phyloP scores from a whole-genome alignment of 2,329 filamentous ascomycete genomes.

The Fusarium gaditjirri region DNA sequence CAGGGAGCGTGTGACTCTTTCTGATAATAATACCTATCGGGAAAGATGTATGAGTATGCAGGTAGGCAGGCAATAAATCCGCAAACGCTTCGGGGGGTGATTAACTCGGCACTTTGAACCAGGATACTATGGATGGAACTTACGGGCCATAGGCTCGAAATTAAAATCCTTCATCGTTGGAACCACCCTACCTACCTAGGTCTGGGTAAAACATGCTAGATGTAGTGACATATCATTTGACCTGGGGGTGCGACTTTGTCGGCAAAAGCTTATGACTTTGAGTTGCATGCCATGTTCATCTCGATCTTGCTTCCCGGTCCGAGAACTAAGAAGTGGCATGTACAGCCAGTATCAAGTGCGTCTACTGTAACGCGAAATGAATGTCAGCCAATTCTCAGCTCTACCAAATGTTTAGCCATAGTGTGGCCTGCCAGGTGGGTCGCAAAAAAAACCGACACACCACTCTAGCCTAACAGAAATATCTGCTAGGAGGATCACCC shows the following conservation, averaged over 20 bases:
- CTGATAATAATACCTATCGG: not conserved
- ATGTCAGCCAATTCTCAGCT: constrained; percentile 1
- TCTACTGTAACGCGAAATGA: not conserved
- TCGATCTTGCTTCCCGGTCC: not conserved
- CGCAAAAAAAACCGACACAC: no score
- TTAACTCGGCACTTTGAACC: constrained; percentile 11
- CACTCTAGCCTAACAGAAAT: no score
- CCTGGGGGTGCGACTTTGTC: constrained; percentile 3
- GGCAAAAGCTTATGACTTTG: constrained; percentile 1
- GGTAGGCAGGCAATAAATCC: not conserved
- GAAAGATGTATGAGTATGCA: not conserved
- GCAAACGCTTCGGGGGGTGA: not conserved
- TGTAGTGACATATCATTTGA: not conserved
- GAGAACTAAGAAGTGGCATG: not conserved
- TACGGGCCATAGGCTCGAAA: constrained; percentile 1
- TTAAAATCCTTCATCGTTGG: not conserved
- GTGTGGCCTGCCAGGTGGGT: not conserved
- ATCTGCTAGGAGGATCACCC: no score
- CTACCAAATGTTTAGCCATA: not conserved
- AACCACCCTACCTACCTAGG: not conserved
- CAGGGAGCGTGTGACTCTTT: not conserved
- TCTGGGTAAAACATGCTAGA: not conserved
- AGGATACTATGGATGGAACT: not conserved
- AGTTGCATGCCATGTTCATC: not conserved
- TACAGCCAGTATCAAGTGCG: not conserved